Conservation (phyloP, 805 yeast species). For the Sugiyamaella chiloensis region DNA sequence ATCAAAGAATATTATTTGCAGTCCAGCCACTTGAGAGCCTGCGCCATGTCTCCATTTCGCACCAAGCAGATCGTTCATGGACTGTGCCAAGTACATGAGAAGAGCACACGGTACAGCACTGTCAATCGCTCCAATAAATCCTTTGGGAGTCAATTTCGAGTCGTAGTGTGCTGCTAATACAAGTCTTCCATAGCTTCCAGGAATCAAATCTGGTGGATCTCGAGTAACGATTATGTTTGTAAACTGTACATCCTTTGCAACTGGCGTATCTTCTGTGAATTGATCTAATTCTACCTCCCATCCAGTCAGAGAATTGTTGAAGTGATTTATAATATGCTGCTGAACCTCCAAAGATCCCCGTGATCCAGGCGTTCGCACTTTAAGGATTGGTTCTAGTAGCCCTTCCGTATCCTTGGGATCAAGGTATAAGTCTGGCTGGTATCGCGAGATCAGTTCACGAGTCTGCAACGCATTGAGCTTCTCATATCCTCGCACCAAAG, state of each 20-base stretch:
- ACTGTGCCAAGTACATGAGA: conserved; percentile 43
- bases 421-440: conserved; percentile 19
- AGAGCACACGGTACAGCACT: conserved; percentile 58
- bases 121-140: conserved; percentile 59
- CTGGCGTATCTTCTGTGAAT: conserved; percentile 38
- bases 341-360: conserved; percentile 39
- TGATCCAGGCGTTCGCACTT: conserved; percentile 43
- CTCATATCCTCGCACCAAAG: conserved; percentile 8
- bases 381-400: conserved; percentile 31
- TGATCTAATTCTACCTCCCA: conserved; percentile 31
- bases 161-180: conserved; percentile 57
- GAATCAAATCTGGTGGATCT: conserved; percentile 23
- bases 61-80: conserved; percentile 23
- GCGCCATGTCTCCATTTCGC: conserved; percentile 21
- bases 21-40: conserved; percentile 29
- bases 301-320: conserved; percentile 26
- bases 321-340: conserved; percentile 37
- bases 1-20: conserved; percentile 53
- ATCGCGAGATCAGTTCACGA: not conserved
- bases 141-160: conserved; percentile 46
- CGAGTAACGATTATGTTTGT: conserved; percentile 33
- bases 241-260: conserved; percentile 33
- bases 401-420: conserved; percentile 21
- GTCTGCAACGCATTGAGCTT: conserved; percentile 9
- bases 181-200: conserved; percentile 30